Evolutionary conservation across 345 rosid genomes (phyloP).

Genomic region (Laguncularia racemosa): DNA sequence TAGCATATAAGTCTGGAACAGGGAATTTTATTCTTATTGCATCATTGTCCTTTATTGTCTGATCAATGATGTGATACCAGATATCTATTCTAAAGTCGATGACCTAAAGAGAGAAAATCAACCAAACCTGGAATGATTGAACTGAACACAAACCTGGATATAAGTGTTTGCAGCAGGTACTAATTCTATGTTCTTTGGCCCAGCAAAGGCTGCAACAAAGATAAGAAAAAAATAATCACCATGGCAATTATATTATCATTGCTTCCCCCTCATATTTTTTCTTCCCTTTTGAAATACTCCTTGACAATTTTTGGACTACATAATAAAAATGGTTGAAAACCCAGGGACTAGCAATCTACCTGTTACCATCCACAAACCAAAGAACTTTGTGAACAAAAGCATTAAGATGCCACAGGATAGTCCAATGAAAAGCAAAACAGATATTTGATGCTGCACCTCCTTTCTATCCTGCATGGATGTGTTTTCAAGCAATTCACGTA

Average conservation of each 20-base stretch:
- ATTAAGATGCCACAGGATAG: slow-evolving; percentile 61
- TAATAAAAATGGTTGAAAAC: background rate
- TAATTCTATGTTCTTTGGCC: slow-evolving; percentile 56
- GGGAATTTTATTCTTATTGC: no score
- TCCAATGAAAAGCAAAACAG: slow-evolving; percentile 70
- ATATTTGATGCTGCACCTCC: slow-evolving; percentile 85
- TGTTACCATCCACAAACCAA: slow-evolving; percentile 68
- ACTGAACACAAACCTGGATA: slow-evolving; percentile 56
- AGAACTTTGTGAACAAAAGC: slow-evolving; percentile 61
- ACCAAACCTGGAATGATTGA: background rate
- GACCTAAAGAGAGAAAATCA: background rate
- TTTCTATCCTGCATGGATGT: slow-evolving; percentile 54
- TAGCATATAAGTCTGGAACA: no score
- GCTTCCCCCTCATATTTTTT: no score
- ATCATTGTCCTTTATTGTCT: no score
- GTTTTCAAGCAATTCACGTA: no score
- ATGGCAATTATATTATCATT: background rate
- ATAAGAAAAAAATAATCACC: slow-evolving; percentile 8
- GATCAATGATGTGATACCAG: no score
- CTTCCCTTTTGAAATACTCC: no score
- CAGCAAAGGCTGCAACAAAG: slow-evolving; percentile 61
- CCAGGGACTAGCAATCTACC: slow-evolving; percentile 29
- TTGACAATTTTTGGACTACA: no score
- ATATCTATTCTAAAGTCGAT: background rate
- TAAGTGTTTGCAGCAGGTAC: slow-evolving; percentile 83